Evolutionary conservation across 208 protist genomes (phyloP).

Genomic region (Trypanosoma avium): DNA sequence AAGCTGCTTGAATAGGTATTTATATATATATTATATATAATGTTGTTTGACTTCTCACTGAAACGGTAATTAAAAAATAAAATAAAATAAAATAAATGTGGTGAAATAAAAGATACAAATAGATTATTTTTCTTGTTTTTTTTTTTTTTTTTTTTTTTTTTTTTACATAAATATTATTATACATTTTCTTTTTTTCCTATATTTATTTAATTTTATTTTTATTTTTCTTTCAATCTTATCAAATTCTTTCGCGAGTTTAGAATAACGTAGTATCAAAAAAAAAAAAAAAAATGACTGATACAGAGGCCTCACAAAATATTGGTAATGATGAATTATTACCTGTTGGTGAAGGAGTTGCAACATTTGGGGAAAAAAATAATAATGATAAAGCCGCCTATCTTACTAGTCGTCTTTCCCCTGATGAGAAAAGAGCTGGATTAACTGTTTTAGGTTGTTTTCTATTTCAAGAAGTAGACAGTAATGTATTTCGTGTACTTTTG

Average conservation of each 20-base stretch:
- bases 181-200: not conserved
- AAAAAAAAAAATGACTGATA: not conserved
- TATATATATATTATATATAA: too few relatives aligned
- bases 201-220: not conserved
- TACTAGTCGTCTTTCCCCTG: slow-evolving; percentile 1
- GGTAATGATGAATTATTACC: not conserved
- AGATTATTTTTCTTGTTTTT: not conserved
- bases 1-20: not conserved
- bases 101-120: not conserved
- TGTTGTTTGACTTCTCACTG: too few relatives aligned
- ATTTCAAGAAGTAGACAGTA: slow-evolving; percentile 30
- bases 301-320: not conserved
- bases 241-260: too few relatives aligned
- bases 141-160: not conserved
- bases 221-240: not conserved
- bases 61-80: slow-evolving; percentile 1
- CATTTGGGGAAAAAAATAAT: not conserved
- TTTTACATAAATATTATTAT: not conserved
- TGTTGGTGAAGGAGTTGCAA: too few relatives aligned
- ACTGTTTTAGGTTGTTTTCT: slow-evolving; percentile 27
- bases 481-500: slow-evolving; percentile 14
- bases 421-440: slow-evolving; percentile 27
- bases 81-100: not conserved
- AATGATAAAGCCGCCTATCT: not conserved
- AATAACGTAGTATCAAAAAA: too few relatives aligned